Base-by-base conservation (phyloP, 371 early-diverging fungal species). In the Mortierella sp. region DNA sequence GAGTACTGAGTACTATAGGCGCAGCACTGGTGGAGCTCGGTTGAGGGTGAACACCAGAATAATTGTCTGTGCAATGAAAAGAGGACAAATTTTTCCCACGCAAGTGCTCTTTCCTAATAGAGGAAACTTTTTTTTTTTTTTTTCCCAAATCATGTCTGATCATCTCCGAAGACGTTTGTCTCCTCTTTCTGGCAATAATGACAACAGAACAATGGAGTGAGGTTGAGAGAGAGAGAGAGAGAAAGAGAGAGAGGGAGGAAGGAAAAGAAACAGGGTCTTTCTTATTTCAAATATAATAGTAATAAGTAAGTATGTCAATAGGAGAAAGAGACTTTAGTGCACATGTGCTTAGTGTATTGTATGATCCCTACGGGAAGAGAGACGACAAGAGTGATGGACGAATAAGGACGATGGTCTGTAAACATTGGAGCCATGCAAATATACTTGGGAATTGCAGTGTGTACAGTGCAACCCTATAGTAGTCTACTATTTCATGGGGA, bases 81-180 rank as follows among this genome's bases (percentile, higher is more conserved):
- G 16, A 10, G 6, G 24, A 6, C 55, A 24, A 55, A 70, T 57
- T 64, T 64, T 70, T 65, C 55, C 61, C 69, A 69, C 59, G 59
- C 61, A 61, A 59, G n/a, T 32, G 8, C 47, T 55, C 19, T 48
- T 48, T 48, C 48, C 48, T 19, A 48, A 48, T 19, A 48, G 43
- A 41, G 43, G 10, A 41, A 8, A 13, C 10, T 41, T 41, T 41
- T 41, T 10, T 41, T 41, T 41, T 41, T 48, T 19, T 48, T 48
- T 6, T 48, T 48, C 13, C 6, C 48, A 28, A 28, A 28, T 28
- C 28, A 28, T 28, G 19, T 19, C n/a, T 16, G 16, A 6, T 16
- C n/a, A 1, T 48, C 48, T 48, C 48, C 19, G 48, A 48, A 48
- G 48, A 1, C 3, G 48, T 48, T 55, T 55, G 55, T 32, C 50